Conservation (phyloP, 2,329 filamentous ascomycete genomes). For the Ophiosphaerella narmari region DNA sequence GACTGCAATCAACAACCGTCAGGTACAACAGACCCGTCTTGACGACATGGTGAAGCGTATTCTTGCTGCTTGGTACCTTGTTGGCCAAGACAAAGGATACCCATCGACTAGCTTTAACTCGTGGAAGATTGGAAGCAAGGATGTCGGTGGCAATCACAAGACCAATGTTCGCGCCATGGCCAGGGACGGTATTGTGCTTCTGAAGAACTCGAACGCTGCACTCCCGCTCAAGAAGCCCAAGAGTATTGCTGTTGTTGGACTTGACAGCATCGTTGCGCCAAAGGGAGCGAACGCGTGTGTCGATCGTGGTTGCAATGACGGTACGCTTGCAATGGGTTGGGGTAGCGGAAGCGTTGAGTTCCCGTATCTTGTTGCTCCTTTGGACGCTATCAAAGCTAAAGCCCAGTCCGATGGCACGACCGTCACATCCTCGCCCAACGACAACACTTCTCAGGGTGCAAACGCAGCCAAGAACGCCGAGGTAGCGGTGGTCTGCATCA, state of each 20-base stretch:
- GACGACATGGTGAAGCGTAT: conserved; percentile 53
- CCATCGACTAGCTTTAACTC: conserved; percentile 53
- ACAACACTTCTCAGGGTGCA: conserved; percentile 44
- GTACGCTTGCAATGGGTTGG: conserved; percentile 71
- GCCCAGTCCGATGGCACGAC: conserved; percentile 46
- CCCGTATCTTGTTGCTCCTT: conserved; percentile 51
- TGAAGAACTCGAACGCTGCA: conserved; percentile 68
- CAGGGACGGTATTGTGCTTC: conserved; percentile 54
- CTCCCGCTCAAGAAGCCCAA: conserved; percentile 70
- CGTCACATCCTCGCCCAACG: conserved; percentile 45
- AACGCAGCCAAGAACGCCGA: conserved; percentile 44
- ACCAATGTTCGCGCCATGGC: conserved; percentile 49
- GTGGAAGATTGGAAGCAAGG: conserved; percentile 47
- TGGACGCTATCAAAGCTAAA: conserved; percentile 49
- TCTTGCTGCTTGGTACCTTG: conserved; percentile 55
- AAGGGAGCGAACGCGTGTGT: conserved; percentile 78
- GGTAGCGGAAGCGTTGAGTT: conserved; percentile 61
- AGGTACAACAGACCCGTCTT: conserved; percentile 43
- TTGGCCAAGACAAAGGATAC: conserved; percentile 53
- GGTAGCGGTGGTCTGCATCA: conserved; percentile 55
- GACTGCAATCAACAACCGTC: conserved; percentile 57
- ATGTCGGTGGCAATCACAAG: conserved; percentile 49
- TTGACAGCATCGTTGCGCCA: conserved; percentile 77
- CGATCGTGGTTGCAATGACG: conserved; percentile 67
- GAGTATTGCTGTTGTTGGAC: conserved; percentile 71